Evolutionary conservation across 768 basidiomycete species (phyloP).

Genomic region (Pulveroboletus frians): DNA sequence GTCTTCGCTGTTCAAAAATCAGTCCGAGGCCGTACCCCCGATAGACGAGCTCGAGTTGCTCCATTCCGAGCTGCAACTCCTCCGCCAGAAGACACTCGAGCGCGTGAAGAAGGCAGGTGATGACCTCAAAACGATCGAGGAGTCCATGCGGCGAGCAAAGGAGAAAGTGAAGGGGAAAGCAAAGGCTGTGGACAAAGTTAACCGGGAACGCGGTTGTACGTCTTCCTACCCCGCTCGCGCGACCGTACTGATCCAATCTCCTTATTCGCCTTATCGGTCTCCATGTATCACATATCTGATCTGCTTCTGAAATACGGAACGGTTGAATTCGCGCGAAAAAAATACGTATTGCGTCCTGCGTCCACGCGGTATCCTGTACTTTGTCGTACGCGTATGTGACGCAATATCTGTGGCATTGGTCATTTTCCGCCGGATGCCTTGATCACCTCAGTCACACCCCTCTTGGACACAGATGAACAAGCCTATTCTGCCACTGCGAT

Average conservation of each 20-base stretch:
- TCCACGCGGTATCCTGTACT: not conserved
- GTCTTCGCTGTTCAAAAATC: constrained; percentile 58
- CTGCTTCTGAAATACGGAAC: constrained; percentile 6
- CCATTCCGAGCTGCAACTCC: constrained; percentile 52
- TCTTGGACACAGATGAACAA: constrained; percentile 48
- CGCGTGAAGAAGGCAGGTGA: constrained; percentile 70
- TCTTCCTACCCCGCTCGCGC: constrained; percentile 25
- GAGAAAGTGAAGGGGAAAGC: constrained; percentile 73
- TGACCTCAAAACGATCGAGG: constrained; percentile 69
- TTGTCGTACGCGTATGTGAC: not conserved
- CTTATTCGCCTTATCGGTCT: constrained; percentile 16
- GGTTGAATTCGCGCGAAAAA: constrained; percentile 10
- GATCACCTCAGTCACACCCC: constrained; percentile 40
- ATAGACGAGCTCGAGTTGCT: constrained; percentile 67
- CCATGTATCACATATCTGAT: constrained; percentile 1
- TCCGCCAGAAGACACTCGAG: constrained; percentile 52
- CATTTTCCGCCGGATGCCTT: not conserved
- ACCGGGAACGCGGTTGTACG: constrained; percentile 74
- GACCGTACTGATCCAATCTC: constrained; percentile 7
- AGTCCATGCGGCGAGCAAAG: constrained; percentile 70
- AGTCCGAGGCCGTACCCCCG: constrained; percentile 61
- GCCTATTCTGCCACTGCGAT: constrained; percentile 26
- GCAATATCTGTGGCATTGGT: constrained; percentile 15
- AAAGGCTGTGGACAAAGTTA: constrained; percentile 63
- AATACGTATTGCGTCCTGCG: not conserved